phyloP scores from a whole-genome alignment of 192 early-diverging fungal genomes.

The Coemansia sp. region DNA sequence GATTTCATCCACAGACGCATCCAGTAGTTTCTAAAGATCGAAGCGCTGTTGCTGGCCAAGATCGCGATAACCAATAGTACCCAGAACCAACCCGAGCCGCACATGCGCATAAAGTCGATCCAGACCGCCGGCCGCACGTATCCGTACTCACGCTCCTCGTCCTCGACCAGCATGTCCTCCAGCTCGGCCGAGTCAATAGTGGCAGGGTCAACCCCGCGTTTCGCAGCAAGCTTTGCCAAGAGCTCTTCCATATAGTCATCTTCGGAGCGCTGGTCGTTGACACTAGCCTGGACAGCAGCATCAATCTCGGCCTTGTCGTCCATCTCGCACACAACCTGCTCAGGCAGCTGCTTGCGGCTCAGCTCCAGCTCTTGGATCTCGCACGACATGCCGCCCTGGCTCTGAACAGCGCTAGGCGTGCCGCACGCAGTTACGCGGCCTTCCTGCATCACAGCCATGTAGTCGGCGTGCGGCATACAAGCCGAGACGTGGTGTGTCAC shows the following conservation, averaged over 20 bases:
- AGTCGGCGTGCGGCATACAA: conserved; percentile 60
- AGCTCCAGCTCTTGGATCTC: conserved; percentile 22
- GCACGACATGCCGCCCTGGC: conserved; percentile 36
- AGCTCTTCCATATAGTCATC: conserved; percentile 19
- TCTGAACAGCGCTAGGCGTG: conserved; percentile 53
- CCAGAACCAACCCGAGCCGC: conserved; percentile 66
- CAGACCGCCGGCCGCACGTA: conserved; percentile 72
- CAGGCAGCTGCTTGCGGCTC: not conserved
- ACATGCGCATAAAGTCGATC: conserved; percentile 67
- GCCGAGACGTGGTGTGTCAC: conserved; percentile 90
- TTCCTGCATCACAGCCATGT: conserved; percentile 70
- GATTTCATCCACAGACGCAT: conserved; percentile 59
- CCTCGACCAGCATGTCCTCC: conserved; percentile 67
- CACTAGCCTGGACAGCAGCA: conserved; percentile 27
- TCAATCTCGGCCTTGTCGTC: not conserved
- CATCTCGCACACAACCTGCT: conserved; percentile 28
- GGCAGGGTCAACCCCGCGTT: conserved; percentile 37
- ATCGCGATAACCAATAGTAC: conserved; percentile 53
- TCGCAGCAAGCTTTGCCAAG: conserved; percentile 19
- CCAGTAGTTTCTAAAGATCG: conserved; percentile 62
- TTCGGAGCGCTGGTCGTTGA: conserved; percentile 18
- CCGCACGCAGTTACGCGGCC: conserved; percentile 65
- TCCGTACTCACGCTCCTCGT: conserved; percentile 80
- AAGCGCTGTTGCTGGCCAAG: conserved; percentile 38
- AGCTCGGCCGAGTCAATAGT: conserved; percentile 18